phyloP scores from a whole-genome alignment of 805 yeast genomes.

The Clavispora vitiphila region DNA sequence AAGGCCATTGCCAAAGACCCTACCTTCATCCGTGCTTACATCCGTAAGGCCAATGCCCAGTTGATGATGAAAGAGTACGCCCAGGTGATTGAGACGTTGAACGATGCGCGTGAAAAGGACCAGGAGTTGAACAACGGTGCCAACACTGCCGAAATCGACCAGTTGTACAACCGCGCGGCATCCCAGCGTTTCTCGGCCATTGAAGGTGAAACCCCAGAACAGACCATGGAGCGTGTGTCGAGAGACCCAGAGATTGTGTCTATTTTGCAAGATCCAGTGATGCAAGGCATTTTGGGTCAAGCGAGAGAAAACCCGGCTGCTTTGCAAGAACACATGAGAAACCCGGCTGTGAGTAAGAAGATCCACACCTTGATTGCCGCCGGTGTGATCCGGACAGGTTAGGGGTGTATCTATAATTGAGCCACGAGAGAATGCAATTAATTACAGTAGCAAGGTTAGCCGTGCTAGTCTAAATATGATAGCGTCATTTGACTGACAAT shows the following conservation, averaged over 20 bases:
- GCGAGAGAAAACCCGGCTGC: constrained; percentile 96
- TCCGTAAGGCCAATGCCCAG: constrained; percentile 93
- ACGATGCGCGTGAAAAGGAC: constrained; percentile 73
- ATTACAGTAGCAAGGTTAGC: too few relatives aligned
- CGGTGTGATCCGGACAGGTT: constrained; percentile 83
- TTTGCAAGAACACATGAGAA: constrained; percentile 94
- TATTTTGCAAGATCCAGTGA: constrained; percentile 89
- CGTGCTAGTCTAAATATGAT: too few relatives aligned
- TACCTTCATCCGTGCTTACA: constrained; percentile 85
- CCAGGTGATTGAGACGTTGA: constrained; percentile 75
- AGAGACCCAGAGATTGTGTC: constrained; percentile 92
- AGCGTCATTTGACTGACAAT: too few relatives aligned
- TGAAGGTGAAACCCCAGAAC: constrained; percentile 89
- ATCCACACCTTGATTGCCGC: constrained; percentile 89
- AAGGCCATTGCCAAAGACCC: constrained; percentile 87
- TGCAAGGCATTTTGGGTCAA: constrained; percentile 92
- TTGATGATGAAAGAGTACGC: constrained; percentile 85
- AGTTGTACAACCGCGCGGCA: constrained; percentile 70
- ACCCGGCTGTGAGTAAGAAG: constrained; percentile 87
- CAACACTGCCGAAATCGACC: constrained; percentile 72
- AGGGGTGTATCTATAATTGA: neutral
- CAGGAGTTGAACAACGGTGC: constrained; percentile 51
- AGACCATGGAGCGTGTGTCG: constrained; percentile 84
- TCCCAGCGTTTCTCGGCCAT: constrained; percentile 74
- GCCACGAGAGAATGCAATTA: neutral